Conservation (phyloP, 2,329 filamentous ascomycete species). For the Emericellopsis cladophorae region DNA sequence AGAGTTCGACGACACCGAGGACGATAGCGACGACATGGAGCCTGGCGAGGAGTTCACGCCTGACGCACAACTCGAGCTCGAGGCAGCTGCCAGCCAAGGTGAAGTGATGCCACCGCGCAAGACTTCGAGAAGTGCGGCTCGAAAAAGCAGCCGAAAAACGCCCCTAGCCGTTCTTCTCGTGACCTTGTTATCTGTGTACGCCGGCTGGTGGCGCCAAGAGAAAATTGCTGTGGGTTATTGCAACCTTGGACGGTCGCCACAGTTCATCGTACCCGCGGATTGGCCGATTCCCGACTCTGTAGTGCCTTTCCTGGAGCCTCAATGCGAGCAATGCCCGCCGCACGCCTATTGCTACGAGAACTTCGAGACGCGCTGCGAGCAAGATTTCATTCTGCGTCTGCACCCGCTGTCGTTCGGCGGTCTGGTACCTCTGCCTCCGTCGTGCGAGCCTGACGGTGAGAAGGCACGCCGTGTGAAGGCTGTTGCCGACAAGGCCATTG, state of each 20-base stretch:
- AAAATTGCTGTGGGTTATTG: constrained; percentile 96
- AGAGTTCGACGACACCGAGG: too few species aligned
- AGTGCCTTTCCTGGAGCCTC: constrained; percentile 56
- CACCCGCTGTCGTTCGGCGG: constrained; percentile 78
- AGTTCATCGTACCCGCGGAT: constrained; percentile 32
- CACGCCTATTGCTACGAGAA: constrained; percentile 82
- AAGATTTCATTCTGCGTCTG: constrained; percentile 72
- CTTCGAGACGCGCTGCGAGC: constrained; percentile 68
- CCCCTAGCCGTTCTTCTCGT: constrained; percentile 61
- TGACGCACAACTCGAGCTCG: constrained; percentile 72
- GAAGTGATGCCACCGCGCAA: constrained; percentile 31
- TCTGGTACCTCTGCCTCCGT: constrained; percentile 71
- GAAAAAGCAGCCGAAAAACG: constrained; percentile 39
- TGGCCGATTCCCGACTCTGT: constrained; percentile 58
- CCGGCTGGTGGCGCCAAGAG: constrained; percentile 80
- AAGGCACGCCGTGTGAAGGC: constrained; percentile 78
- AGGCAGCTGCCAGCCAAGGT: constrained; percentile 49
- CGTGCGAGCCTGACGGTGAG: constrained; percentile 89
- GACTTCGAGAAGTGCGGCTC: constrained; percentile 18
- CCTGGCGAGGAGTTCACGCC: constrained; percentile 88
- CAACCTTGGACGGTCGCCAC: constrained; percentile 59
- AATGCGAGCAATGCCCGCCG: constrained; percentile 79
- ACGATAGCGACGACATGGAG: constrained; percentile 29
- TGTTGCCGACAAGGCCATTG: constrained; percentile 78
- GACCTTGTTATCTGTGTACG: constrained; percentile 59